Evolutionary conservation across 495 filamentous ascomycete genomes (phyloP).

Genomic region (Pseudevernia furfuracea): DNA sequence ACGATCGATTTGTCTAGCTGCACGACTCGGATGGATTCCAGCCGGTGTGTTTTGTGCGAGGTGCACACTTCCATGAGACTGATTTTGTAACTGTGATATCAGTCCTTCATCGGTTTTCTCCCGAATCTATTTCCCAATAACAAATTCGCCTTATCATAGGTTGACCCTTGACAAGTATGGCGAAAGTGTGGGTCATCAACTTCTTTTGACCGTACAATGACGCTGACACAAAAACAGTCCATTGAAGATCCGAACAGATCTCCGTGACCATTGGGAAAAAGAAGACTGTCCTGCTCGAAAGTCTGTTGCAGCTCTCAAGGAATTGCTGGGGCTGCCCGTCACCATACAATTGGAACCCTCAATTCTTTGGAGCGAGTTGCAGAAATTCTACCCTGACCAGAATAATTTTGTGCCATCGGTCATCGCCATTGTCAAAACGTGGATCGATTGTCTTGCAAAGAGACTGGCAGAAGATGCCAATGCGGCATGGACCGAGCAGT

Average conservation of each 20-base stretch:
- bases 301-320: not conserved
- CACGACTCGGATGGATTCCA: not conserved
- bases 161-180: not conserved
- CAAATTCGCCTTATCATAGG: too few species aligned
- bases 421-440: not conserved
- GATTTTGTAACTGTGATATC: too few species aligned
- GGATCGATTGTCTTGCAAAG: not conserved
- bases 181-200: not conserved
- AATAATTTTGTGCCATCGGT: not conserved
- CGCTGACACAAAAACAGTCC: not conserved
- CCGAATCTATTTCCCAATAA: too few species aligned
- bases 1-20: not conserved
- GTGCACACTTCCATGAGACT: not conserved
- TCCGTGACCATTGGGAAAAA: not conserved
- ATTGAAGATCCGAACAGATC: not conserved
- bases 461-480: not conserved
- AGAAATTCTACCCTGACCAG: not conserved
- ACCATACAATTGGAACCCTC: not conserved
- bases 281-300: not conserved
- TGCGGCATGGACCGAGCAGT: not conserved
- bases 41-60: not conserved
- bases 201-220: not conserved
- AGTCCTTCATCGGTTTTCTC: too few species aligned
- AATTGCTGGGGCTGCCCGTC: not conserved
- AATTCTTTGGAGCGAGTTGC: not conserved